Base-by-base conservation (phyloP, 192 early-diverging fungal species). In the Linderina pennispora region DNA sequence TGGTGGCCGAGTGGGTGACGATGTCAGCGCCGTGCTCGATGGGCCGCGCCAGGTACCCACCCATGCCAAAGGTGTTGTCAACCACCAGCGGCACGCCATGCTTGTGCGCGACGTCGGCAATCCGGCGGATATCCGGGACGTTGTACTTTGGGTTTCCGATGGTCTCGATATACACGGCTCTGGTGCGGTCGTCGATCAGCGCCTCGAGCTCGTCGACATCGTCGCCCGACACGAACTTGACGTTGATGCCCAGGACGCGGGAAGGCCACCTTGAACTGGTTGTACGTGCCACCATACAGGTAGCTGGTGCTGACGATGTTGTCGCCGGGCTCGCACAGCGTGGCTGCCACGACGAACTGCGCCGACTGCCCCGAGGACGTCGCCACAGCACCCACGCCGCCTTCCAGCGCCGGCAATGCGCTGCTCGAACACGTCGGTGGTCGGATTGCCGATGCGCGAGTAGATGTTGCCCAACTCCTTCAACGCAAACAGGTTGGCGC, bases 31-130 rank as follows among this genome's bases (percentile, higher is more conserved):
- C 92, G 62, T 92, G 83, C 28, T 90, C 84, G 46, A 97, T 84
- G 6, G 94, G 94, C n/a, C 79, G 78, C 22, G 80, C 65, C 31
- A 89, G 56, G 62, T 86, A 91, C 13, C 86, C 88, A 40, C 88
- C 92, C 43, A 88, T 87, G 48, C 94, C 94, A 62, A 94, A 97
- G 0, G 94, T 97, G 77, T 97, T 97, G 76, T 97, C 94, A 19
- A 97, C 94, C 43, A 97, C 77, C 36, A 97, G 69, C 32, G 94
- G 94, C 31, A 97, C 73, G 17, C 90, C 90, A 40, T 84, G 78
- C 15, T 75, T 68, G 46, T 97, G 88, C 33, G 86, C 86, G 19
- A 88, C 73, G 31, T 86, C 78, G 18, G 92, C 82, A 41, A 97
- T 84, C 14, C 77, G 85, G 40, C 73, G 69, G 56, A 94, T 88